These are phyloP conservation scores for Claviceps lovelessii DNA, from an alignment of 2,329 filamentous ascomycete genomes.

Conservation along the genomic window DNA sequence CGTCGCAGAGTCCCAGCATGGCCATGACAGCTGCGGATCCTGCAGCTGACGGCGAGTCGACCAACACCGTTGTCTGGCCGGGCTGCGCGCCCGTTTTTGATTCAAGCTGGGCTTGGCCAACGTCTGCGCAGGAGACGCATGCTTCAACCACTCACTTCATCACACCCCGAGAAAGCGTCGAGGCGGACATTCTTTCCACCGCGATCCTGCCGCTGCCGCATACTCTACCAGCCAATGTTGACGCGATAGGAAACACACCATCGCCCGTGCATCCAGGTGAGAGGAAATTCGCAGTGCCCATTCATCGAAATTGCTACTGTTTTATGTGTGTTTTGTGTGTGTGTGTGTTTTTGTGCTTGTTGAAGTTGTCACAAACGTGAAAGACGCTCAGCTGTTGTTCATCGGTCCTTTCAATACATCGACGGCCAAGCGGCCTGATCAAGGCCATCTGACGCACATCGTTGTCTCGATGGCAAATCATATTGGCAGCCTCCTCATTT, in stretches of 20 bases:
- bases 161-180: background rate
- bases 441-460: background rate
- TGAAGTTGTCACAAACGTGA: background rate
- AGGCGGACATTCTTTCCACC: background rate
- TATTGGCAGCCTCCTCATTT: background rate
- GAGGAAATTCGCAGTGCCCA: background rate
- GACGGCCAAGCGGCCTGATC: background rate
- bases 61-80: background rate
- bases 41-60: background rate
- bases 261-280: background rate
- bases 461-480: background rate
- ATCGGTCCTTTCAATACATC: background rate
- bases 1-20: background rate
- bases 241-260: background rate
- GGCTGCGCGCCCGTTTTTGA: background rate
- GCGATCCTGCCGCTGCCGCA: background rate
- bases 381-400: background rate
- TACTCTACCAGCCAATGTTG: background rate
- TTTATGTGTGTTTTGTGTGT: background rate
- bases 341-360: background rate
- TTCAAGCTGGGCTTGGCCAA: constrained; percentile 5
- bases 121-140: background rate
- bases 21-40: background rate
- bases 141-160: background rate
- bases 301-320: background rate